These are phyloP conservation scores for Hibiscus syriacus DNA, from an alignment of 345 rosid species.

Conservation along the genomic window DNA sequence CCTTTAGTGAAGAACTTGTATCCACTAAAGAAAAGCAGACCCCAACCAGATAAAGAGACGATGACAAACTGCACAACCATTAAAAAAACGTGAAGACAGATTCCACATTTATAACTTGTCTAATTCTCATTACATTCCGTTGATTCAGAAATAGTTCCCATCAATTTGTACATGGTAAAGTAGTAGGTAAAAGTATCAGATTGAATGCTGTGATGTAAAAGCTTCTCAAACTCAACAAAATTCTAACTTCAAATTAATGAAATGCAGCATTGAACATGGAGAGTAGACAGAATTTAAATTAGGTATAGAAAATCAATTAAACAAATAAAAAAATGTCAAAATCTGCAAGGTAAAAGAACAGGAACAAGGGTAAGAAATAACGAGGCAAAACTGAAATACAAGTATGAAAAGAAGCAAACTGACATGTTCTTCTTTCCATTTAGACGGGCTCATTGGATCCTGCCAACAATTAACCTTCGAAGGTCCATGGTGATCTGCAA, in stretches of 20 bases:
- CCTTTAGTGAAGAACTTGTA: slow-evolving; percentile 47
- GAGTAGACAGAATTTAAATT: neutral
- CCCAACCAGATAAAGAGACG: slow-evolving; percentile 63
- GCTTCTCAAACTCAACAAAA: neutral
- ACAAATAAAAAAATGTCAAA: neutral
- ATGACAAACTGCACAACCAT: slow-evolving; percentile 53
- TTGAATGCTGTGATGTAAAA: neutral
- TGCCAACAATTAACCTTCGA: slow-evolving; percentile 73
- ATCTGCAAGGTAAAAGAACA: neutral
- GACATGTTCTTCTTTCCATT: slow-evolving; percentile 97
- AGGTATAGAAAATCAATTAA: neutral
- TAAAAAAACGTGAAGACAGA: slow-evolving; percentile 1
- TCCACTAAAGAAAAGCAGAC: slow-evolving; percentile 40
- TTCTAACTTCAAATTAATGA: neutral
- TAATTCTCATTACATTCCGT: neutral
- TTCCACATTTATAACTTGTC: neutral
- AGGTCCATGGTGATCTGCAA: slow-evolving; percentile 83
- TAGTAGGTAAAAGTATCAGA: neutral
- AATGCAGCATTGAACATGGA: neutral
- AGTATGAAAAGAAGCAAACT: slow-evolving; percentile 19
- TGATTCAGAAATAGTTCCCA: neutral
- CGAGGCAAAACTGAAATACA: neutral
- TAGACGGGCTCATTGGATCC: slow-evolving; percentile 74
- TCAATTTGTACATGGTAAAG: neutral
- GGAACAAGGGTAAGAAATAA: neutral